These are phyloP conservation scores for Betula pendula DNA, from an alignment of 306 rosid genomes.

Conservation along the genomic window DNA sequence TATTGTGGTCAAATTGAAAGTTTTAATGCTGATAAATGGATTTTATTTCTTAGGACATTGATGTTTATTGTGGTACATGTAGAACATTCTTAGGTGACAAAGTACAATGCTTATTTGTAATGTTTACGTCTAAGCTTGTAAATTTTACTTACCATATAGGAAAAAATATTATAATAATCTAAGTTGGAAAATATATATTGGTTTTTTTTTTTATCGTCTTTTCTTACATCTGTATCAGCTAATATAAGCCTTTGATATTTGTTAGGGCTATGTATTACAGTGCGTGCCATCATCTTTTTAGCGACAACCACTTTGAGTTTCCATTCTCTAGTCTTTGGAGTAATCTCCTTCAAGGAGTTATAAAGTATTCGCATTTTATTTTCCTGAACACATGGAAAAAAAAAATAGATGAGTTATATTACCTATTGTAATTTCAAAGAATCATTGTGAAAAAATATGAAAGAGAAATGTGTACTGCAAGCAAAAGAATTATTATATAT, in stretches of 20 bases:
- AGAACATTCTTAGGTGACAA: conserved; percentile 84
- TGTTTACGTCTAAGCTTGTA: not conserved
- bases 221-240: not conserved
- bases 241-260: not conserved
- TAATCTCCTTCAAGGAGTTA: not conserved
- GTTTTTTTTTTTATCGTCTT: not conserved
- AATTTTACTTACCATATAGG: too few relatives aligned
- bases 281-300: not conserved
- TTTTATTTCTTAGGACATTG: conserved; percentile 26
- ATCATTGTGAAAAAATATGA: too few relatives aligned
- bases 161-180: too few relatives aligned
- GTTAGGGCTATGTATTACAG: not conserved
- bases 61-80: conserved; percentile 88
- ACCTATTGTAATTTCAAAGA: not conserved
- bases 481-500: not conserved
- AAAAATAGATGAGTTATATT: not conserved
- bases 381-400: too few relatives aligned
- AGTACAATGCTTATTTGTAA: conserved; percentile 21
- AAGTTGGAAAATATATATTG: too few relatives aligned
- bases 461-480: not conserved
- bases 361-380: not conserved
- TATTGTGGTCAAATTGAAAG: not conserved
- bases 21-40: not conserved
- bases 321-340: not conserved
- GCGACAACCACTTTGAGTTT: not conserved